Percentiles rank a stretch among this genome's conserved stretches.
These are phyloP conservation scores for Magnusiomyces paraingens DNA, from an alignment of 1,139 yeast species.

Conservation along the genomic window DNA sequence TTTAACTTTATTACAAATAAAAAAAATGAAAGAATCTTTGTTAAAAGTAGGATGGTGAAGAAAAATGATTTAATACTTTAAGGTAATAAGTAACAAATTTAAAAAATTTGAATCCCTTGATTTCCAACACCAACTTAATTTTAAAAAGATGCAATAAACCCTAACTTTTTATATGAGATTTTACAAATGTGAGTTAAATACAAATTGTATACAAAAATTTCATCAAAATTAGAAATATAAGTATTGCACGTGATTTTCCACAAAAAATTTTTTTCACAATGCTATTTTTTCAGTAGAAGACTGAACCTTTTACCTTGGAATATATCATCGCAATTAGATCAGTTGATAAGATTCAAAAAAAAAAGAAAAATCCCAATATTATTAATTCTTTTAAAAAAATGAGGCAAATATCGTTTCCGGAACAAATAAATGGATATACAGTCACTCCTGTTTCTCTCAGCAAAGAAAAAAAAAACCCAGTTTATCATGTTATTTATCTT, in stretches of 20 bases:
- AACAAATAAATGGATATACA: slow-evolving; percentile 48
- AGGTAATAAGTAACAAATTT: neutral
- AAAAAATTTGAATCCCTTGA: no score
- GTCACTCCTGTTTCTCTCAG: slow-evolving; percentile 45
- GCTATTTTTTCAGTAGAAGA: no score
- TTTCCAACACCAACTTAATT: no score
- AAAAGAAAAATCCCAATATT: no score
- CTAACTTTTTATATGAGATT: no score
- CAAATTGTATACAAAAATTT: neutral
- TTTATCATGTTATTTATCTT: slow-evolving; percentile 28
- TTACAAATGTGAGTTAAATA: no score
- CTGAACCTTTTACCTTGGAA: no score
- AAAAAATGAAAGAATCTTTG: no score
- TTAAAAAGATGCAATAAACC: no score
- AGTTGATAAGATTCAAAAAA: no score
- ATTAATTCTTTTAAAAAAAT: neutral
- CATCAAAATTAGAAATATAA: neutral
- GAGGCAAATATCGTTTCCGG: slow-evolving; percentile 15
- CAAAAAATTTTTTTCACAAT: neutral
- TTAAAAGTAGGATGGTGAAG: neutral
- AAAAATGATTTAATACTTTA: neutral
- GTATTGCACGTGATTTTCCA: neutral
- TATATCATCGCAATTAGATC: no score
- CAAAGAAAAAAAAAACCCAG: slow-evolving; percentile 18
- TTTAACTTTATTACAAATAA: neutral